phyloP scores from a whole-genome alignment of 495 filamentous ascomycete species.

The Parathielavia appendiculata region DNA sequence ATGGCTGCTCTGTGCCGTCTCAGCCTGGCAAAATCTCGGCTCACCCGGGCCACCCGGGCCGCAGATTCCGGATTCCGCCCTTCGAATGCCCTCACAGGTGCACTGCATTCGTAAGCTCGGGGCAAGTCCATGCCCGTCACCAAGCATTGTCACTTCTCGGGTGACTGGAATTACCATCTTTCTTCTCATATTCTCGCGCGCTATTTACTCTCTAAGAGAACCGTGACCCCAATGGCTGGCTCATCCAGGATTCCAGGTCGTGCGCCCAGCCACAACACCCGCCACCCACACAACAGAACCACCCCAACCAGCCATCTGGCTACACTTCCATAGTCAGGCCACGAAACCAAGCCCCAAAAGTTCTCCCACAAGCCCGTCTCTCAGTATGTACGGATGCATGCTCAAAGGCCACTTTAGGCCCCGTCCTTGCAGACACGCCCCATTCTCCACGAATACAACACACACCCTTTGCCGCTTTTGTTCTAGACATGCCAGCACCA shows the following conservation, averaged over 20 bases:
- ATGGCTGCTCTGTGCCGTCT: background rate
- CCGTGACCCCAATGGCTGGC: no score
- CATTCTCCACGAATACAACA: background rate
- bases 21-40: slow-evolving; percentile 22
- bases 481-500: slow-evolving; percentile 4
- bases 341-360: background rate
- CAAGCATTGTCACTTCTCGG: background rate
- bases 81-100: background rate
- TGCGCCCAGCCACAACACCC: background rate
- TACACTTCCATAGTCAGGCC: background rate
- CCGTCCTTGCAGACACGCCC: background rate
- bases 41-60: slow-evolving; percentile 4
- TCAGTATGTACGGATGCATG: background rate
- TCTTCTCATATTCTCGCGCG: background rate
- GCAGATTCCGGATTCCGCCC: background rate
- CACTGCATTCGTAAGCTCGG: background rate
- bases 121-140: background rate
- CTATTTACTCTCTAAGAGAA: background rate
- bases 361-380: background rate
- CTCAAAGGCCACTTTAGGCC: background rate
- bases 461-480: background rate
- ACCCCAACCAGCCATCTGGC: background rate
- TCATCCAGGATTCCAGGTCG: background rate
- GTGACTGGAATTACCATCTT: background rate
- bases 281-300: background rate